Percentiles rank a stretch among this genome's conserved stretches.
Evolutionary conservation across 345 rosid species (phyloP).

Genomic region (Linum trigynum): DNA sequence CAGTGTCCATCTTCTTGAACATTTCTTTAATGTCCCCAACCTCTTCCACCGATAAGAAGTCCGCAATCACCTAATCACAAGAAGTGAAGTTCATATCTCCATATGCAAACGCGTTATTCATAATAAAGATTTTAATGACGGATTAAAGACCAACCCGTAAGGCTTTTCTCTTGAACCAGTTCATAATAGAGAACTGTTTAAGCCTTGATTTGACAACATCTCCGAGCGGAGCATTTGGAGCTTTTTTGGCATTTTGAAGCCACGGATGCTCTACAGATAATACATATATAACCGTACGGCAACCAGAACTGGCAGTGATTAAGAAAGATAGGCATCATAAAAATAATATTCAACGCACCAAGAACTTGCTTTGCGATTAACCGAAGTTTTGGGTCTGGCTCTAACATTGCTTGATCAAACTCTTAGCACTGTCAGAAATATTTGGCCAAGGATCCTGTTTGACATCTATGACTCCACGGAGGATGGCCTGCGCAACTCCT

Average conservation of each 20-base stretch:
- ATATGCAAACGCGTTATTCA: neutral
- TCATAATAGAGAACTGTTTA: slow-evolving; percentile 98
- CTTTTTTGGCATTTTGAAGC: slow-evolving; percentile 97
- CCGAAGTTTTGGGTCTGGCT: slow-evolving; percentile 8
- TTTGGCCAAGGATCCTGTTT: slow-evolving; percentile 9
- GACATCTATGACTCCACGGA: slow-evolving; percentile 4
- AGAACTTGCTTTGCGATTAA: slow-evolving; percentile 7
- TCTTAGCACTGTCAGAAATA: slow-evolving; percentile 10
- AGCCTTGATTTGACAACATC: slow-evolving; percentile 96
- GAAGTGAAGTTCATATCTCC: neutral
- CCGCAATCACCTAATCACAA: slow-evolving; percentile 74
- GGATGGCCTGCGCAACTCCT: slow-evolving; percentile 7
- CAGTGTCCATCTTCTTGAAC: slow-evolving; percentile 91
- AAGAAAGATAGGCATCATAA: neutral
- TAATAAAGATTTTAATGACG: neutral
- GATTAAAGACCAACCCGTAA: slow-evolving; percentile 61
- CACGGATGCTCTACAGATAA: slow-evolving; percentile 77
- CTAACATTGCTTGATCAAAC: slow-evolving; percentile 8
- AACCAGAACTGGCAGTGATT: neutral
- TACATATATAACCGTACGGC: neutral
- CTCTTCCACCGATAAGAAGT: slow-evolving; percentile 83
- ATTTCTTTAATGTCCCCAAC: slow-evolving; percentile 85
- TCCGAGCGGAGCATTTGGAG: slow-evolving; percentile 94
- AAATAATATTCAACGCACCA: slow-evolving; percentile 10
- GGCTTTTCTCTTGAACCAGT: slow-evolving; percentile 99